phyloP scores from a whole-genome alignment of 495 filamentous ascomycete species.

The Aspergillus affinis region DNA sequence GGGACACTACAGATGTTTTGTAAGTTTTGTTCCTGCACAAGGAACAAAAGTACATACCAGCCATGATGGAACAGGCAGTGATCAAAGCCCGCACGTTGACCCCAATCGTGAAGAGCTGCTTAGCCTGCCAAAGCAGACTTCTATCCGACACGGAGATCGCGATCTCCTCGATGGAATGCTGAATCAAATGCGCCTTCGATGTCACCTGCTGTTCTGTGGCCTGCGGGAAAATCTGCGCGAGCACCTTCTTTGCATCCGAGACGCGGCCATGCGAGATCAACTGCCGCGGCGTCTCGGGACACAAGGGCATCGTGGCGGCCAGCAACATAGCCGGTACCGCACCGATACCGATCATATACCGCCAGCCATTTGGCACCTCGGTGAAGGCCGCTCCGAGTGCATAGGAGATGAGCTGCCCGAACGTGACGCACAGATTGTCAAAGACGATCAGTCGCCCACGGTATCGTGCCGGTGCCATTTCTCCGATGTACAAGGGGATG shows the following conservation, averaged over 20 bases:
- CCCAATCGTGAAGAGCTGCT: slow-evolving; percentile 43
- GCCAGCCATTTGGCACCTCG: slow-evolving; percentile 45
- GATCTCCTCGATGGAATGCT: slow-evolving; percentile 34
- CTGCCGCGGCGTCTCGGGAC: slow-evolving; percentile 52
- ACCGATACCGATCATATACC: slow-evolving; percentile 49
- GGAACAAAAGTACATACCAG: slow-evolving; percentile 17
- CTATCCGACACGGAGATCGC: slow-evolving; percentile 18
- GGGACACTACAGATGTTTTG: slow-evolving; percentile 22
- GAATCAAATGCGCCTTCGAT: slow-evolving; percentile 39
- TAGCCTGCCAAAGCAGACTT: slow-evolving; percentile 36
- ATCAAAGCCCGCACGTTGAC: slow-evolving; percentile 45
- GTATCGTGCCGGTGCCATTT: slow-evolving; percentile 48
- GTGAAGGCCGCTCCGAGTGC: slow-evolving; percentile 52
- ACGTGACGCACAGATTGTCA: slow-evolving; percentile 54
- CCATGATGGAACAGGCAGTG: slow-evolving; percentile 45
- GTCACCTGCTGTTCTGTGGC: slow-evolving; percentile 36
- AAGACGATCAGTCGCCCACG: slow-evolving; percentile 53
- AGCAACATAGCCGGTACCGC: slow-evolving; percentile 48
- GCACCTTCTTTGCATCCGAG: slow-evolving; percentile 35
- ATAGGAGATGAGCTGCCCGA: slow-evolving; percentile 52
- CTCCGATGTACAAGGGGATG: slow-evolving; percentile 43
- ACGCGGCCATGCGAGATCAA: slow-evolving; percentile 42
- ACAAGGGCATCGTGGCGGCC: slow-evolving; percentile 39
- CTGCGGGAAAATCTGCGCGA: slow-evolving; percentile 38
- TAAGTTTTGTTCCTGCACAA: slow-evolving; percentile 1